Base-by-base conservation (phyloP, 2,329 filamentous ascomycete genomes). In the Phaeosphaeriaceae sp. region DNA sequence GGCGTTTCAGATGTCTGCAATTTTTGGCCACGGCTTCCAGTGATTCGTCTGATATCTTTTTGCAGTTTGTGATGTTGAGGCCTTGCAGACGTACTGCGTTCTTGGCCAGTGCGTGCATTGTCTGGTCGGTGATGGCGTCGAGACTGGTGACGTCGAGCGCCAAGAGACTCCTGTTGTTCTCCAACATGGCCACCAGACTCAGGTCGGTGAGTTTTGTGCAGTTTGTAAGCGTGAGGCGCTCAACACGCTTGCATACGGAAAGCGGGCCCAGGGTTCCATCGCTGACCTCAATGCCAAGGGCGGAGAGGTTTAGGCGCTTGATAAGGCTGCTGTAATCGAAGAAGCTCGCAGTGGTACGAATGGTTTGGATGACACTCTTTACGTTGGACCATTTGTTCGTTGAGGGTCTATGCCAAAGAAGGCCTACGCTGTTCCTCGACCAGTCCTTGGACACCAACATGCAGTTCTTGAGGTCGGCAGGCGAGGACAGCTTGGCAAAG, bases 361-460 rank as follows among this genome's bases (percentile, higher is more conserved):
- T 84, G 1, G 93, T 92, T 49, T 83, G 81, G 67, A 92, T 92
- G 60, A 99, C 94, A 59, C 79, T 87, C 64, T 86, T 80, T 64
- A 97, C 85, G 68, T 92, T 92, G 11, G 81, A 76, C 89, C 91
- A 97, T 63, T 86, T 90, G 65, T 88, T 92, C 77, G 94, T 97
- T 21, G 90, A 87, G 1, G 94, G 94, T 32, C 94, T 84, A 73
- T 97, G 92, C 94, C 94, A 99, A 17, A 99, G 81, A 58, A 96
- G 83, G 56, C 94, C 93, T 60, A 97, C 94, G 42, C 89, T 88
- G 70, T 97, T 97, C 56, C 88, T 82, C 21, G 94, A 89, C 94
- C 94, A 99, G 55, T 88, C 85, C 74, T 92, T 92, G 67, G 88
- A 97, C n/a, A 96, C 92, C 58, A 94, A 80, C 89, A 97, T 92